These are phyloP conservation scores for Irpex rosettiformis DNA, from an alignment of 1,284 basidiomycete species.

Conservation along the genomic window DNA sequence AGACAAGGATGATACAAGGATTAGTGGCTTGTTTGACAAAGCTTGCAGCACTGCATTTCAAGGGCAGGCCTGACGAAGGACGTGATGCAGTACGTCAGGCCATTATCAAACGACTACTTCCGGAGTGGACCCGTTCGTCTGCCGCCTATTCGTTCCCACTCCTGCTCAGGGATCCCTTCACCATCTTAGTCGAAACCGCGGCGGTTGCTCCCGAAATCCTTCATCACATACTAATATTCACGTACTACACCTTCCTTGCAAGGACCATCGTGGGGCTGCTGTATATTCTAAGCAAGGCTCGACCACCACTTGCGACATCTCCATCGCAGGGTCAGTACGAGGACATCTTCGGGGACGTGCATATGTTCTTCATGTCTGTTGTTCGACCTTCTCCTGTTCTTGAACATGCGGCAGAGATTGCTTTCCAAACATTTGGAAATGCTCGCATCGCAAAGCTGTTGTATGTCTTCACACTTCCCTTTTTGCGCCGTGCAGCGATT, in stretches of 20 bases:
- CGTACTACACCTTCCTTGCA: slow-evolving; percentile 87
- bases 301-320: slow-evolving; percentile 45
- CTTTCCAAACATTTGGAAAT: slow-evolving; percentile 75
- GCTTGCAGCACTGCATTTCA: slow-evolving; percentile 67
- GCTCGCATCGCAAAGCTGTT: slow-evolving; percentile 83
- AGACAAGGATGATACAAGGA: slow-evolving; percentile 75
- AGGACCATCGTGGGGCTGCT: slow-evolving; percentile 82
- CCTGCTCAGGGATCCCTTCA: slow-evolving; percentile 84
- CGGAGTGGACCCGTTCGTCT: slow-evolving; percentile 85
- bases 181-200: slow-evolving; percentile 83
- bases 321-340: slow-evolving; percentile 47
- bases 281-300: slow-evolving; percentile 71
- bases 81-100: slow-evolving; percentile 74
- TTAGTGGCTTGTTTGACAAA: slow-evolving; percentile 68
- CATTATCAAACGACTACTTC: slow-evolving; percentile 82
- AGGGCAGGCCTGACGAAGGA: slow-evolving; percentile 63
- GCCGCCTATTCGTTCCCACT: slow-evolving; percentile 76
- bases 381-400: slow-evolving; percentile 77
- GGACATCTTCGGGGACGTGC: slow-evolving; percentile 72
- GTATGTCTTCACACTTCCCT: slow-evolving; percentile 89
- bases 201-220: slow-evolving; percentile 87
- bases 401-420: slow-evolving; percentile 73
- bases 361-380: slow-evolving; percentile 84
- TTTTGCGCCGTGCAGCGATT: slow-evolving; percentile 89
- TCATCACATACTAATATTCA: slow-evolving; percentile 77